phyloP scores from a whole-genome alignment of 257 asterid species.

The Lithospermum erythrorhizon region DNA sequence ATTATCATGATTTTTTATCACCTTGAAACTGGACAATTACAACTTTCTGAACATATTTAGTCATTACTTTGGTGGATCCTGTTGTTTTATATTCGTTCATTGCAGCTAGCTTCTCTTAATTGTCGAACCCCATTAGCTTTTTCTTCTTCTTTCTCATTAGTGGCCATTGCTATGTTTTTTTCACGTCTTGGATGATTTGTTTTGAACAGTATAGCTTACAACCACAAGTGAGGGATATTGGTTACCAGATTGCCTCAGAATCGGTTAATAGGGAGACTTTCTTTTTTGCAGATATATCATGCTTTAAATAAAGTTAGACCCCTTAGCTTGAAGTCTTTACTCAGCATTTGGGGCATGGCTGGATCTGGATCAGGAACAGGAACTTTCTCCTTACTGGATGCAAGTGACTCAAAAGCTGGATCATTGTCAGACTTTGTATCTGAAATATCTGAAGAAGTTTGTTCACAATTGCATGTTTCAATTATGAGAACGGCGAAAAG shows the following conservation, averaged over 20 bases:
- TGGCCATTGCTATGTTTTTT: not conserved
- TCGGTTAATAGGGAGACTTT: constrained; percentile 12
- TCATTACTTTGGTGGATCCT: not conserved
- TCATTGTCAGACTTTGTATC: constrained; percentile 36
- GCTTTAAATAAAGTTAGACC: constrained; percentile 39
- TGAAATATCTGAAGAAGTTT: constrained; percentile 59
- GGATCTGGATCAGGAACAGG: constrained; percentile 21
- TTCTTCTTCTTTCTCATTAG: not conserved
- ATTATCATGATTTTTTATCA: too few relatives aligned
- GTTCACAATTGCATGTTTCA: constrained; percentile 62
- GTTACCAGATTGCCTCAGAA: not conserved
- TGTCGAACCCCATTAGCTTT: not conserved
- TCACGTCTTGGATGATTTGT: not conserved
- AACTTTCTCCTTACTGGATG: constrained; percentile 21
- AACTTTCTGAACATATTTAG: not conserved
- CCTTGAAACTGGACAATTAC: too few relatives aligned
- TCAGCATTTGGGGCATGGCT: constrained; percentile 42
- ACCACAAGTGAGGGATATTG: not conserved
- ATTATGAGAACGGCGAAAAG: constrained; percentile 88
- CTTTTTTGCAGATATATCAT: constrained; percentile 59
- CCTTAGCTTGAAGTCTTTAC: constrained; percentile 45
- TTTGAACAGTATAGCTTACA: not conserved
- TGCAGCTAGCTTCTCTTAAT: not conserved
- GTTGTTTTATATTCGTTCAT: not conserved
- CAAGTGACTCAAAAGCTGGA: constrained; percentile 24